Evolutionary conservation across 192 early-diverging fungal genomes (phyloP).

Genomic region (Coemansia sp.): DNA sequence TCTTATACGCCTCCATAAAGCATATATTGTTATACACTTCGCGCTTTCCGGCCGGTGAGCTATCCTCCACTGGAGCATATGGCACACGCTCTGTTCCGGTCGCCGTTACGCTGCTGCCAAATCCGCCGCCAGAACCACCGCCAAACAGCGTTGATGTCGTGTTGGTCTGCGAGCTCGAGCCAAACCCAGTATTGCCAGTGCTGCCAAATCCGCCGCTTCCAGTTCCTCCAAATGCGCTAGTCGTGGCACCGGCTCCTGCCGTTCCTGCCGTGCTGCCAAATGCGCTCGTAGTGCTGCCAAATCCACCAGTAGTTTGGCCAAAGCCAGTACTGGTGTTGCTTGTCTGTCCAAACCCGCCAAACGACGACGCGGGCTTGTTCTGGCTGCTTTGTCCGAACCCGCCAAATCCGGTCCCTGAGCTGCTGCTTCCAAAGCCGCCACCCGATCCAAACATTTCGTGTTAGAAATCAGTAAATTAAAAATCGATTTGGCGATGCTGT

Average conservation of each 20-base stretch:
- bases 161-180: slow-evolving; percentile 17
- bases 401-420: slow-evolving; percentile 3
- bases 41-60: slow-evolving; percentile 56
- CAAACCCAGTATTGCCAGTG: slow-evolving; percentile 10
- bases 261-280: slow-evolving; percentile 16
- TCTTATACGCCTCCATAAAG: slow-evolving; percentile 84
- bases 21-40: slow-evolving; percentile 70
- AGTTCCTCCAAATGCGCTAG: slow-evolving; percentile 12
- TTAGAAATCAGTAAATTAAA: too few species aligned
- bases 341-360: slow-evolving; percentile 23
- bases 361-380: slow-evolving; percentile 14
- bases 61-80: slow-evolving; percentile 57
- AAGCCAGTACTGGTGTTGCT: slow-evolving; percentile 20
- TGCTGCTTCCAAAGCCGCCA: slow-evolving; percentile 27
- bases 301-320: slow-evolving; percentile 38
- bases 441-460: slow-evolving; percentile 40
- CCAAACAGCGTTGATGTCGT: slow-evolving; percentile 24
- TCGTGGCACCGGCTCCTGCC: not conserved
- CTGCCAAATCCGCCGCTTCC: slow-evolving; percentile 11
- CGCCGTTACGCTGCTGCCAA: slow-evolving; percentile 17
- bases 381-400: slow-evolving; percentile 23
- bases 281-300: slow-evolving; percentile 31
- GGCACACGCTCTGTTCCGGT: slow-evolving; percentile 60
- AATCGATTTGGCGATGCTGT: too few species aligned
- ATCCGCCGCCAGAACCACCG: slow-evolving; percentile 47